Conservation (phyloP, 2,329 filamentous ascomycete genomes). For the Ceratocystis albifundus region DNA sequence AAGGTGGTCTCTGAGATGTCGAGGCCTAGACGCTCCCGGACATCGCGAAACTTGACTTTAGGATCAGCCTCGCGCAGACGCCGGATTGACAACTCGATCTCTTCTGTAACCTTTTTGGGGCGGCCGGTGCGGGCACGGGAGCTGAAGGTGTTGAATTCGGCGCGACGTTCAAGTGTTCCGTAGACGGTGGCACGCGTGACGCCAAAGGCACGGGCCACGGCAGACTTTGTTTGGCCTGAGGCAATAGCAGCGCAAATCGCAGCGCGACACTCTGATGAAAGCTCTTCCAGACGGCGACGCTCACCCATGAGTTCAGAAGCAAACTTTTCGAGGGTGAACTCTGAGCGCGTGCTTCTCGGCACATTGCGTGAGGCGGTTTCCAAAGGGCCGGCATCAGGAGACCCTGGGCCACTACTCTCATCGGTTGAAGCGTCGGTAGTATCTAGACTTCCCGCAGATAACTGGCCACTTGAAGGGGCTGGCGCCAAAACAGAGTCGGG, state of each 20-base stretch:
- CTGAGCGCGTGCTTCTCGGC: slow-evolving; percentile 12
- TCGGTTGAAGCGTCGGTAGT: slow-evolving; percentile 18
- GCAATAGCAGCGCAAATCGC: slow-evolving; percentile 23
- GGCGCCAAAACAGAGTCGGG: background rate
- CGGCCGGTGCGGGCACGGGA: slow-evolving; percentile 22
- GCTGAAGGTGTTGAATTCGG: slow-evolving; percentile 22
- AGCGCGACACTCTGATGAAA: slow-evolving; percentile 22
- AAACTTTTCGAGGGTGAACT: slow-evolving; percentile 21
- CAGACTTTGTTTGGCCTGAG: slow-evolving; percentile 21
- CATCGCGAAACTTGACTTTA: slow-evolving; percentile 22
- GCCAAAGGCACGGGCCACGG: slow-evolving; percentile 23
- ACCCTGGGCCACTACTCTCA: slow-evolving; percentile 18
- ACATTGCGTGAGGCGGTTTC: slow-evolving; percentile 14
- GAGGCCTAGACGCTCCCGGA: slow-evolving; percentile 20
- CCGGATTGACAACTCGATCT: slow-evolving; percentile 16
- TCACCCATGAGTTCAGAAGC: slow-evolving; percentile 21
- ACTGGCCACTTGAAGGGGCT: slow-evolving; percentile 3
- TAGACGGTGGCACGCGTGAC: slow-evolving; percentile 23
- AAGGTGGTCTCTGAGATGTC: slow-evolving; percentile 23
- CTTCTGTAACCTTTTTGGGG: slow-evolving; percentile 23
- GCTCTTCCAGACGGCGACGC: slow-evolving; percentile 22
- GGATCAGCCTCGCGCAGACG: slow-evolving; percentile 18
- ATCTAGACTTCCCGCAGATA: slow-evolving; percentile 10
- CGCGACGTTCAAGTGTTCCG: slow-evolving; percentile 21
- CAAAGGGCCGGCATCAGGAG: background rate